These are phyloP conservation scores for Penicillium rolfsii DNA, from an alignment of 2,329 filamentous ascomycete genomes.

Conservation along the genomic window DNA sequence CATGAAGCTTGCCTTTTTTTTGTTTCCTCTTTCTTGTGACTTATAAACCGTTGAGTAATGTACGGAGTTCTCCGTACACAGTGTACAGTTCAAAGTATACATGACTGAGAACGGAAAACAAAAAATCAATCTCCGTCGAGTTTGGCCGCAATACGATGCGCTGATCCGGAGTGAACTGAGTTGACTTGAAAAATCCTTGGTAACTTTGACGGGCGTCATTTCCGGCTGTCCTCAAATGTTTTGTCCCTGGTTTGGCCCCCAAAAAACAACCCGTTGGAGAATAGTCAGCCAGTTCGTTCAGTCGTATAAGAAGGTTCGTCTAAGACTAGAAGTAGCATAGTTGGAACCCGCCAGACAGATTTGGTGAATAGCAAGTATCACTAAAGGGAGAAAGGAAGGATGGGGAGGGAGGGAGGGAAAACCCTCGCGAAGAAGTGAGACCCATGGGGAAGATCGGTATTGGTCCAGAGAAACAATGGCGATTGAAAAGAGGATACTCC, in stretches of 20 bases:
- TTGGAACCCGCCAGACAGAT: background rate
- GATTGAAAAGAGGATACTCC: background rate
- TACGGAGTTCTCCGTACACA: too few species aligned
- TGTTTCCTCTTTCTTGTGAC: constrained; percentile 11
- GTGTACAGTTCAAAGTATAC: background rate
- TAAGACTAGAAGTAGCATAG: constrained; percentile 5
- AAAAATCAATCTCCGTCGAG: constrained; percentile 15
- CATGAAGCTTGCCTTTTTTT: constrained; percentile 19
- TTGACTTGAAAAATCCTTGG: constrained; percentile 12
- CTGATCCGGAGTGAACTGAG: constrained; percentile 6
- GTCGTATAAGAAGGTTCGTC: background rate
- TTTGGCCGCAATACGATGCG: constrained; percentile 11
- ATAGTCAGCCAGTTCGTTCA: constrained; percentile 7
- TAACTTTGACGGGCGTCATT: constrained; percentile 9
- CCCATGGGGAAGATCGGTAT: background rate
- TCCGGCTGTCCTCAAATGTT: constrained; percentile 3
- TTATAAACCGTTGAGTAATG: constrained; percentile 8
- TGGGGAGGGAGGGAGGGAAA: background rate
- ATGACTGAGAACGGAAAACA: background rate
- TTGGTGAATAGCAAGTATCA: background rate
- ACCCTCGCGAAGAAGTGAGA: background rate
- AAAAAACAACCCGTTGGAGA: constrained; percentile 27
- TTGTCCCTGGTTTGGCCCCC: constrained; percentile 24
- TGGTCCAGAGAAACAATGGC: background rate
- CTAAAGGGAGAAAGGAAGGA: background rate